Evolutionary conservation across 129 eudicot genomes (phyloP), one percentile per base, ranked within the genome.

Genomic region (Mikania micrantha): DNA sequence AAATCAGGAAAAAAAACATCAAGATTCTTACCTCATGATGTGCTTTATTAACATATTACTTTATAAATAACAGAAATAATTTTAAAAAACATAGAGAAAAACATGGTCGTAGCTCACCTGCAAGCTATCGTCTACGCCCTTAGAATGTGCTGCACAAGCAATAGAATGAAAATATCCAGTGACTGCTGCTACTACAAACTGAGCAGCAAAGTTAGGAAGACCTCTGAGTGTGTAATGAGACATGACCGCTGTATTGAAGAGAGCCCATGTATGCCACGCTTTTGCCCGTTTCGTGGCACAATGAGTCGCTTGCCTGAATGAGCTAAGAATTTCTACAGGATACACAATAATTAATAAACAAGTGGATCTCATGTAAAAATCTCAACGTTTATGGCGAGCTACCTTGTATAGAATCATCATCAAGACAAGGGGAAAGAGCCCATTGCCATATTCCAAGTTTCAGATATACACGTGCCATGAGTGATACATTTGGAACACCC

Each of bases 211-310:
- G 71, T 56, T 65, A 5, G 85, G 82, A 68, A 79, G 80, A 47
- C 99, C 87, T 86, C 90, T 94, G 44, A 76, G 31, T 60, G 93
- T 87, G 78, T 94, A 89, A 74, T 94, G 95, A 39, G 99, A 94
- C 99, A 94, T 94, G 66, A 89, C 99, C 56, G 96, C 95, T 40
- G 99, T 94, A 71, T 94, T 94, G 71, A 94, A 94, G 19, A 94
- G 95, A 27, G 99, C 99, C 97, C 99, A 94, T 4, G 82, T 81
- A 77, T 94, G 99, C 99, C 99, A 94, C 41, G 97, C 97, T 83
- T 84, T 94, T 36, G 82, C 96, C 97, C 93, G 87, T 71, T 89
- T 86, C 36, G 92, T 66, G 68, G 95, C 96, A 67, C 80, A 85
- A 44, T 82, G 88, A 65, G 99, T 89, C 11, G 96, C 99, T 73